phyloP scores from a whole-genome alignment of 164 flowering plant species.

The Warburgia ugandensis region DNA sequence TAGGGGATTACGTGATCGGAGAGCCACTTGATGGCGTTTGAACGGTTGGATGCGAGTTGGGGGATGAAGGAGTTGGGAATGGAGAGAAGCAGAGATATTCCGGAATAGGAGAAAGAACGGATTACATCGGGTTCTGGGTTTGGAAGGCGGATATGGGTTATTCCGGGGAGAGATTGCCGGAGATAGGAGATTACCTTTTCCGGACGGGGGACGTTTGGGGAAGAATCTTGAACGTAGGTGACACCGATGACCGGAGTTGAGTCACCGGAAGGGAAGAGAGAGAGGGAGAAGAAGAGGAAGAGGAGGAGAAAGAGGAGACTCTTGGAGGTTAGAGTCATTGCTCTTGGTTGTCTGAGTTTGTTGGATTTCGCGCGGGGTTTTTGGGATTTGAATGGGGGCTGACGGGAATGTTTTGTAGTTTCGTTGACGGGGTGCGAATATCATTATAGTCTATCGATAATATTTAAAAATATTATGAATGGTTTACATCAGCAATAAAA shows the following conservation, averaged over 20 bases:
- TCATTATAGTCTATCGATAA: too few relatives aligned
- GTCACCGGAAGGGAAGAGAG: not conserved
- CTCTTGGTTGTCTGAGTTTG: not conserved
- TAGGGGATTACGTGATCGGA: constrained; percentile 57
- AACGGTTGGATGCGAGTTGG: constrained; percentile 52
- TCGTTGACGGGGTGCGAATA: too few relatives aligned
- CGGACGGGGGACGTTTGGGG: not conserved
- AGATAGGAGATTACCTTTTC: constrained; percentile 25
- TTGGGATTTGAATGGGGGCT: too few relatives aligned
- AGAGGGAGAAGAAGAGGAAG: not conserved
- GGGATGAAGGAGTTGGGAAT: constrained; percentile 58
- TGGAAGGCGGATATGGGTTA: constrained; percentile 39
- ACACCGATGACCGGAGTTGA: not conserved
- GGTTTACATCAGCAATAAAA: too few relatives aligned
- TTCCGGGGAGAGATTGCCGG: constrained; percentile 13
- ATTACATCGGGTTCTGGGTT: constrained; percentile 39
- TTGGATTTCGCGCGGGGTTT: too few relatives aligned
- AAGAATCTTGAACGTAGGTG: not conserved
- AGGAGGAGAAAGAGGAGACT: constrained; percentile 1
- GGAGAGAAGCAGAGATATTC: constrained; percentile 56
- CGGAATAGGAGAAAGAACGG: constrained; percentile 62
- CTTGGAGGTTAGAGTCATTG: not conserved
- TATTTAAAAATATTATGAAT: too few relatives aligned
- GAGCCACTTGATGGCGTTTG: constrained; percentile 55
- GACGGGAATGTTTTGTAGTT: not conserved